These are phyloP conservation scores for Exophiala calicioides DNA, from an alignment of 2,329 filamentous ascomycete genomes.

Conservation along the genomic window DNA sequence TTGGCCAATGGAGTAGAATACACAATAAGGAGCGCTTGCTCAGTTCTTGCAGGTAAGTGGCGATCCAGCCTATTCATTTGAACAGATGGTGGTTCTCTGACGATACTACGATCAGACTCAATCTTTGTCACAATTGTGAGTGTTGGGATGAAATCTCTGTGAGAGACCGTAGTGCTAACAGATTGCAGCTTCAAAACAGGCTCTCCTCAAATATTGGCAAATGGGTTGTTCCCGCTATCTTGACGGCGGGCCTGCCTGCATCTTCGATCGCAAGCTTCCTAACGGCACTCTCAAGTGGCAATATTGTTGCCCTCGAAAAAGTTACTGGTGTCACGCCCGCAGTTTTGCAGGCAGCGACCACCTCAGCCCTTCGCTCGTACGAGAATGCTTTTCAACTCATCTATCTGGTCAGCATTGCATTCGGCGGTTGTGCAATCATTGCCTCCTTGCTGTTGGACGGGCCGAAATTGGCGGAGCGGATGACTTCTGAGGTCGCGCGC, in stretches of 20 bases:
- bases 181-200: not conserved
- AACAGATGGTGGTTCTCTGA: not conserved
- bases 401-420: conserved; percentile 31
- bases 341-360: conserved; percentile 38
- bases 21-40: not conserved
- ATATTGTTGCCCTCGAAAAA: conserved; percentile 28
- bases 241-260: conserved; percentile 41
- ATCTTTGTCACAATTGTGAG: conserved; percentile 1
- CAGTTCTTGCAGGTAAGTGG: conserved; percentile 1
- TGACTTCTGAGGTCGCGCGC: not conserved
- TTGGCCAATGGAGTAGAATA: not conserved
- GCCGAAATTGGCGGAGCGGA: not conserved
- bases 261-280: conserved; percentile 38
- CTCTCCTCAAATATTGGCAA: not conserved
- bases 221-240: conserved; percentile 34
- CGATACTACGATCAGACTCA: not conserved
- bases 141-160: not conserved
- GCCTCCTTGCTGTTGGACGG: not conserved
- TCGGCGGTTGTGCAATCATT: conserved; percentile 16
- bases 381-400: conserved; percentile 47
- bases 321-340: conserved; percentile 39
- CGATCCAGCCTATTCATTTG: not conserved
- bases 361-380: conserved; percentile 44
- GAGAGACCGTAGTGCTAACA: not conserved
- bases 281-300: conserved; percentile 36